Evolutionary conservation across 2,329 filamentous ascomycete genomes (phyloP), one percentile per base, ranked within the genome.

Genomic region (Xylaria arbuscula): DNA sequence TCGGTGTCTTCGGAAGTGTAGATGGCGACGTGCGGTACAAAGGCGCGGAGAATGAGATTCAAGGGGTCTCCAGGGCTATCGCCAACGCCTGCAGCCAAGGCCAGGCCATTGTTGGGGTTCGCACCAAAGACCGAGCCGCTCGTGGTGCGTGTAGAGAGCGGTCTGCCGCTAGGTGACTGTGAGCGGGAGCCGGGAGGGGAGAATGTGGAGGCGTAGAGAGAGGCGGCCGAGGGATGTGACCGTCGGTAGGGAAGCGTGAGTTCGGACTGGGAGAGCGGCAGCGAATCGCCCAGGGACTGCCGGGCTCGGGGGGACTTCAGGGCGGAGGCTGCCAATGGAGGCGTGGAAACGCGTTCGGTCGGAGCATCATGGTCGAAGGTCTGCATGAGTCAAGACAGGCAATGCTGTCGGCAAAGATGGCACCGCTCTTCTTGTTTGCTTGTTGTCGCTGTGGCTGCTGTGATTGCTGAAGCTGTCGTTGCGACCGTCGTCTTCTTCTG

Each of bases 1-100:
- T 98, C 92, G 0, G 93, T 96, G 77, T 98, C 95, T 17, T 87
- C 83, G 15, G 95, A 97, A n/a, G 93, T 89, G 73, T 94, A 91
- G 34, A 99, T 88, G 7, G 92, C 93, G 54, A 99, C 89, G 71
- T 96, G 92, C 0, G 96, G 97, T 15, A 95, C 93, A 78, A 97
- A 97, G 2, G 94, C 91, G 67, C 91, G 90, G 62, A 97, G 84
- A 51, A 98, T 90, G 58, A 97, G 83, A 71, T 85, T 86, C 24
- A 89, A 79, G 38, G 88, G 87, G 66, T 90, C 87, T 11, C 83
- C 82, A 1, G 85, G 84, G 66, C 80, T 82, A 51, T 84, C 83
- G 11, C 80, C 81, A 1, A 79, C 79, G 47, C 77, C 77, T 1
- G 79, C 80, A 45, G 84, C 83, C 2, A 83, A 77, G 38, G 77